Conservation (phyloP, 805 yeast genomes). For the Cyberlindnera subsufficiens region DNA sequence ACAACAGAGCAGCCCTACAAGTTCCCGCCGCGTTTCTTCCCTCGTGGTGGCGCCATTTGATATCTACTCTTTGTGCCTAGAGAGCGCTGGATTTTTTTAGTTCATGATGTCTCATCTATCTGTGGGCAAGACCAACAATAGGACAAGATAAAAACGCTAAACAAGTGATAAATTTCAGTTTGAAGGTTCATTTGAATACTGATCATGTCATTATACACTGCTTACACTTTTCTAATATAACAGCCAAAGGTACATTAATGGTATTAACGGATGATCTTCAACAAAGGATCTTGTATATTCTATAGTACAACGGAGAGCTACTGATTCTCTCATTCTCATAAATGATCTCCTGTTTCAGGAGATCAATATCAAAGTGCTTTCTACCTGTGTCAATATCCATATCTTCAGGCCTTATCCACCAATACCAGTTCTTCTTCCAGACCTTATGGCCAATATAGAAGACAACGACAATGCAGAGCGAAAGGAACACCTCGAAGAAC, state of each 20-base stretch:
- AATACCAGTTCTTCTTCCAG: conserved; percentile 36
- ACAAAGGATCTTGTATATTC: conserved; percentile 42
- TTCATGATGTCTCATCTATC: no score
- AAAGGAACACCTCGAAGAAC: conserved; percentile 64
- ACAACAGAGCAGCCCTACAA: neutral
- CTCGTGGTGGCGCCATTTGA: no score
- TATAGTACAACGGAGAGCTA: conserved; percentile 42
- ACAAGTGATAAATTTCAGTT: no score
- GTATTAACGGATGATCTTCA: conserved; percentile 16
- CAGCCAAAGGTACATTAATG: neutral
- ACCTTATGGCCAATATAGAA: conserved; percentile 55
- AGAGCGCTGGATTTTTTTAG: no score
- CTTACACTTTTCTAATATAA: no score
- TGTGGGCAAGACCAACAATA: no score
- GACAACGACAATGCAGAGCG: conserved; percentile 54
- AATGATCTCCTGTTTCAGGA: conserved; percentile 44
- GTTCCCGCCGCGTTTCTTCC: neutral
- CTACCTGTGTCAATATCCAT: conserved; percentile 31
- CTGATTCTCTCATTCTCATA: conserved; percentile 41
- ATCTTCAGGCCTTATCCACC: conserved; percentile 37
- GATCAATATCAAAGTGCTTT: conserved; percentile 49
- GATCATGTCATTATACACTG: no score
- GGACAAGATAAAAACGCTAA: no score
- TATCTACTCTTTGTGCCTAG: no score
- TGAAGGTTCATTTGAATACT: no score